Base-by-base conservation (phyloP, 2,329 filamentous ascomycete species). In the Dothideomycetidae sp. region DNA sequence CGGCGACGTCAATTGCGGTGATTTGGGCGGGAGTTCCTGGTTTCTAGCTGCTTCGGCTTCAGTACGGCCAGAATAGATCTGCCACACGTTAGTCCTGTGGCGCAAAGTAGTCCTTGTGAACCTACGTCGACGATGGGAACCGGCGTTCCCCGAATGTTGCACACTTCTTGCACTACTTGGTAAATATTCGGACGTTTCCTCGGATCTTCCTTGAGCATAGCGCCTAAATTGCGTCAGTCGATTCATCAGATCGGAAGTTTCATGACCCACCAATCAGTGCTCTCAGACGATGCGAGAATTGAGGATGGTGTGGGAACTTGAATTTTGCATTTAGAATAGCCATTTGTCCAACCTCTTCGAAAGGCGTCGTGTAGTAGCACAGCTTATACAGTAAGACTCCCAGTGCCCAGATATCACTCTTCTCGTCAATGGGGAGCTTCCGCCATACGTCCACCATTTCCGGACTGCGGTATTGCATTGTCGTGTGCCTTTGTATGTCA, bases 381-480 rank as follows among this genome's bases (percentile, higher is more conserved):
- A 98, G 69, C 66, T 98, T 98, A 67, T 98, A 98, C 38, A 98
- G 62, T 41, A 98, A 64, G 29, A 98, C 90, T 4, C 90, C 90
- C 43, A 98, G 63, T 1, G 90, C 90, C 90, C 86, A 98, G 18
- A 98, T 94, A 58, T 98, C 90, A 33, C 86, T 92, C 64, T 98
- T 98, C 63, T 98, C 90, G 54, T 98, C 84, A 53, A 98, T 93
- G 1, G 90, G 85, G 50, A 86, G 83, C 59, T 92, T 93, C 45
- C 86, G 72, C 61, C 94, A 98, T 15, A 98, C 90, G 53, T 98
- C 90, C 43, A 98, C 78, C 90, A 98, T 98, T 61, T 98, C 90
- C 4, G 90, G 90, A 55, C 88, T 96, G 47, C 90, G 73, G 57
- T 98, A 98, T 58, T 98, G 90, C 60, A 98, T 70, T 1, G 90